phyloP scores from a whole-genome alignment of 164 flowering plant species.

The Macadamia integrifolia region DNA sequence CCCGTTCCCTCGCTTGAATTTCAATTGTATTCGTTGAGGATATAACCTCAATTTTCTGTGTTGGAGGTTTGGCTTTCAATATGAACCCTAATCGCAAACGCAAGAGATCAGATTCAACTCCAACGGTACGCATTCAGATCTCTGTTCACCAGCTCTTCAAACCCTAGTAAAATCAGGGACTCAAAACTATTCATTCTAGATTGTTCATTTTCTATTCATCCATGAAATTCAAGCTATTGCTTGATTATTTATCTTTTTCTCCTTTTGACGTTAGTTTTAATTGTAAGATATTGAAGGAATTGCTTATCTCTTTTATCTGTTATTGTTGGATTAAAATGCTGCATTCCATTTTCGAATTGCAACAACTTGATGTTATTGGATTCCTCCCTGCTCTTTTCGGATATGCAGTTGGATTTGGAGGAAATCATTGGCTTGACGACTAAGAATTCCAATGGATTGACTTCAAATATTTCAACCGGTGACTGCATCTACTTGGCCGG shows the following conservation, averaged over 20 bases:
- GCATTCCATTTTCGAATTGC: too few species aligned
- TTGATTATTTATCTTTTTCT: not conserved
- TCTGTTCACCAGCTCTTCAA: not conserved
- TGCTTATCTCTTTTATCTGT: too few species aligned
- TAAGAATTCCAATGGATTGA: slow-evolving; percentile 55
- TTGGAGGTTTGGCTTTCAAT: not conserved
- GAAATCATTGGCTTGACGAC: slow-evolving; percentile 60
- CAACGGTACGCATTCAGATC: slow-evolving; percentile 19
- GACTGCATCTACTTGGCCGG: slow-evolving; percentile 62
- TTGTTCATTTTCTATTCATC: too few species aligned
- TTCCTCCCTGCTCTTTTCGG: not conserved
- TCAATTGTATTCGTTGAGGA: too few species aligned
- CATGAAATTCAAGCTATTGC: not conserved
- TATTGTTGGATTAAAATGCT: too few species aligned
- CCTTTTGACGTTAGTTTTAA: not conserved
- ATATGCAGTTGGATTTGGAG: slow-evolving; percentile 46
- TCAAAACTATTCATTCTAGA: too few species aligned
- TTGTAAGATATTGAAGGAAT: not conserved
- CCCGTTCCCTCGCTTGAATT: too few species aligned
- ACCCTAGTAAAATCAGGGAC: not conserved
- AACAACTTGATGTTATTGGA: not conserved
- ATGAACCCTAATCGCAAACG: slow-evolving; percentile 26
- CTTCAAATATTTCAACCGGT: slow-evolving; percentile 28
- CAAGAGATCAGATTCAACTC: slow-evolving; percentile 25
- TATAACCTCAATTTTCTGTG: not conserved